phyloP scores from a whole-genome alignment of 2,329 filamentous ascomycete species.

The Microdochium nivale region DNA sequence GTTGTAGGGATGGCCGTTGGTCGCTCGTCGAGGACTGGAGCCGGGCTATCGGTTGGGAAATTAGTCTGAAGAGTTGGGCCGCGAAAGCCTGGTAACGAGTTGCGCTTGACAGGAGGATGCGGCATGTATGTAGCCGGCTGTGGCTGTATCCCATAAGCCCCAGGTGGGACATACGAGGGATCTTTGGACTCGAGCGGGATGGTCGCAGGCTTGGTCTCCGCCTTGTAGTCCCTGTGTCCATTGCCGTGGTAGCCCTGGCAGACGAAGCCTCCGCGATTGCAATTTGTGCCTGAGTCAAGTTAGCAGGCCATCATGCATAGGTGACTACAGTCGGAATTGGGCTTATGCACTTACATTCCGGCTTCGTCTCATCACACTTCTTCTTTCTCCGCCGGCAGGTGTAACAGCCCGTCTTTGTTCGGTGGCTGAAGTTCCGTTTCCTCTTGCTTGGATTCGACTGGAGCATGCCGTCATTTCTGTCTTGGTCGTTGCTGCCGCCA shows the following conservation, averaged over 20 bases:
- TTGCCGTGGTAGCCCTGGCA: slow-evolving; percentile 74
- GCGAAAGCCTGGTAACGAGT: slow-evolving; percentile 50
- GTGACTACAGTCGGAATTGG: not conserved
- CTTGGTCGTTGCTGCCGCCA: slow-evolving; percentile 35
- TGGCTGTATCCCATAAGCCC: slow-evolving; percentile 54
- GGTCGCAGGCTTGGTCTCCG: slow-evolving; percentile 57
- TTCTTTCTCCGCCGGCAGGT: slow-evolving; percentile 91
- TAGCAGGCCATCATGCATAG: slow-evolving; percentile 10
- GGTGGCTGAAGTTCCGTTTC: slow-evolving; percentile 82
- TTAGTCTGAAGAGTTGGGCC: slow-evolving; percentile 55
- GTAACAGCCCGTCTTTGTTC: slow-evolving; percentile 91
- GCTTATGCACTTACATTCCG: slow-evolving; percentile 63
- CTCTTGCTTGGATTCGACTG: slow-evolving; percentile 59
- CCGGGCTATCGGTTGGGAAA: slow-evolving; percentile 48
- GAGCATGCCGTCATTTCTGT: slow-evolving; percentile 35
- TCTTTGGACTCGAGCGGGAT: slow-evolving; percentile 82
- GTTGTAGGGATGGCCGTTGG: slow-evolving; percentile 49
- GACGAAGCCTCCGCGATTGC: slow-evolving; percentile 78
- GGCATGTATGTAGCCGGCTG: slow-evolving; percentile 18
- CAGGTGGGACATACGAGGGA: slow-evolving; percentile 50
- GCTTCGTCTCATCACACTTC: slow-evolving; percentile 94
- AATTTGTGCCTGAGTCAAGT: slow-evolving; percentile 64
- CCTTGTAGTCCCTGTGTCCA: slow-evolving; percentile 74
- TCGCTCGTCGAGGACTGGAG: slow-evolving; percentile 49
- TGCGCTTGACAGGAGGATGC: slow-evolving; percentile 35